Conservation (phyloP, 495 filamentous ascomycete genomes). For the Xylaria curta region DNA sequence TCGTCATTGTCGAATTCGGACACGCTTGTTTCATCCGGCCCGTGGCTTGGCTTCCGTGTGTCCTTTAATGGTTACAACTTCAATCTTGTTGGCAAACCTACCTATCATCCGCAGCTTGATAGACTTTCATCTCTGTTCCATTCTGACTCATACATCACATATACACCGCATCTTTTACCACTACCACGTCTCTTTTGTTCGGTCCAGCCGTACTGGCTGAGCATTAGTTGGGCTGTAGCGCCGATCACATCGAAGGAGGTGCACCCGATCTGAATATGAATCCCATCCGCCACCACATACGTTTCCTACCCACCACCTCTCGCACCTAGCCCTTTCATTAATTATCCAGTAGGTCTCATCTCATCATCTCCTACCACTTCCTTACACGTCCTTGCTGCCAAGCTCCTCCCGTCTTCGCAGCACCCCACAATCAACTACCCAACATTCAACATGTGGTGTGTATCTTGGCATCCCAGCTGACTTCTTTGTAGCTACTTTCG, state of each 20-base stretch:
- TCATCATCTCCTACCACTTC: background rate
- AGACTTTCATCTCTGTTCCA: background rate
- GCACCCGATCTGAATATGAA: conserved; percentile 19
- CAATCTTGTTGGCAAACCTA: background rate
- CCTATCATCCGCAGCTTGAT: background rate
- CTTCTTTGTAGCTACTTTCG: background rate
- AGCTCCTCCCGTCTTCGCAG: background rate
- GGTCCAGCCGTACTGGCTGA: background rate
- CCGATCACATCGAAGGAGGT: background rate
- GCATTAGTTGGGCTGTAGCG: background rate
- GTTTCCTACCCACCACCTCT: background rate
- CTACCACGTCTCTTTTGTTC: too few species aligned
- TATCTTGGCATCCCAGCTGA: background rate
- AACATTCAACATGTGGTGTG: background rate
- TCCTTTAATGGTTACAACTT: background rate
- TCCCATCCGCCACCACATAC: background rate
- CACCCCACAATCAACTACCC: background rate
- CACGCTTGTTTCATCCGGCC: background rate
- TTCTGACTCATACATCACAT: background rate
- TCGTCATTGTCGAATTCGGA: background rate
- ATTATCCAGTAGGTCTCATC: background rate
- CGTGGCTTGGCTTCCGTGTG: conserved; percentile 2
- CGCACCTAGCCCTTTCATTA: background rate
- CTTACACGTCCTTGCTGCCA: background rate
- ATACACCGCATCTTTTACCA: background rate